Conservation (phyloP, 1,139 yeast genomes). For the Blastobotrys capitulatus region DNA sequence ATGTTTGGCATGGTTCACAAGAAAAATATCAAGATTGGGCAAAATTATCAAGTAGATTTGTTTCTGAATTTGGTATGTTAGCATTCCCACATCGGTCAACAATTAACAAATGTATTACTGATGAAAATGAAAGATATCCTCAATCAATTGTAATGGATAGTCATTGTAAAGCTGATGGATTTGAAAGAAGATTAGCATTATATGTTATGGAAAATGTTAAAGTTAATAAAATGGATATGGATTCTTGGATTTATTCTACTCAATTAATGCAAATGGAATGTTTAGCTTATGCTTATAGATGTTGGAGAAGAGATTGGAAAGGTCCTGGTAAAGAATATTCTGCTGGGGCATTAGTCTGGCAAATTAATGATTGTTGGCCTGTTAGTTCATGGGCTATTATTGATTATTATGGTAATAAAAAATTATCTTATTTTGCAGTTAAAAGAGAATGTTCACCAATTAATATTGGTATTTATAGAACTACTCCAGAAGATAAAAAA, state of each 20-base stretch:
- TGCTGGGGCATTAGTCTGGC: slow-evolving; percentile 48
- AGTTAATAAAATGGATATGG: slow-evolving; percentile 34
- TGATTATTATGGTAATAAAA: slow-evolving; percentile 40
- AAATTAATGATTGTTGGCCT: slow-evolving; percentile 50
- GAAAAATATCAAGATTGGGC: slow-evolving; percentile 43
- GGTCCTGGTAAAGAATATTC: slow-evolving; percentile 33
- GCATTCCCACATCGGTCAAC: slow-evolving; percentile 36
- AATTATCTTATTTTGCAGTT: slow-evolving; percentile 43
- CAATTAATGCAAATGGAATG: slow-evolving; percentile 49
- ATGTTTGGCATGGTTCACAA: slow-evolving; percentile 46
- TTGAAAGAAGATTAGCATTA: slow-evolving; percentile 41
- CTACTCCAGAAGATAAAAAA: slow-evolving; percentile 15
- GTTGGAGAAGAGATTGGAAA: slow-evolving; percentile 45
- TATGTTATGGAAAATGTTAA: slow-evolving; percentile 43
- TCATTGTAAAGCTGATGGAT: slow-evolving; percentile 42
- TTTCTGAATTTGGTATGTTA: slow-evolving; percentile 46
- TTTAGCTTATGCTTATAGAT: slow-evolving; percentile 41
- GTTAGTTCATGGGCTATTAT: slow-evolving; percentile 44
- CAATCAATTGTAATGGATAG: slow-evolving; percentile 38
- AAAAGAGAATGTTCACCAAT: slow-evolving; percentile 41
- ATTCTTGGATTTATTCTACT: slow-evolving; percentile 44
- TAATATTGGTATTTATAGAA: slow-evolving; percentile 37
- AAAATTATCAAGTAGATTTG: slow-evolving; percentile 39
- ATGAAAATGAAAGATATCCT: slow-evolving; percentile 34
- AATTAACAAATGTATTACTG: slow-evolving; percentile 32